Evolutionary conservation across 163 green algal genomes (phyloP), one percentile per base, ranked within the genome.

Genomic region (Chloromonas sp.): DNA sequence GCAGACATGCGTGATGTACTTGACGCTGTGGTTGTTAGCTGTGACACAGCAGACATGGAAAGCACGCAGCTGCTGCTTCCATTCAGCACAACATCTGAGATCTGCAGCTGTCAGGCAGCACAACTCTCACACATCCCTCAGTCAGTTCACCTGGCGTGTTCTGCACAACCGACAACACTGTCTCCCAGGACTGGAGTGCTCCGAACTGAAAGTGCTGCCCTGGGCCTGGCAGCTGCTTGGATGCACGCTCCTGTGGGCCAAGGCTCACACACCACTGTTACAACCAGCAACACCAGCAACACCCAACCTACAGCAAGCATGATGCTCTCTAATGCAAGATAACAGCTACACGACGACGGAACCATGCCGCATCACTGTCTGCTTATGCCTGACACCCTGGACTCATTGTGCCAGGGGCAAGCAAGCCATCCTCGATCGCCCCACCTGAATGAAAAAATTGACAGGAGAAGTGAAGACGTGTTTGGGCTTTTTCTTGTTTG

Each of bases 161-260:
- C 0, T 87, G 2, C 78, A 81, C 36, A 3, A 5, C 1, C 78
- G 5, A 2, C 78, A 62, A 58, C 5, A 82, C 2, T 1, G 58
- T 70, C 5, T 92, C 87, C 90, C 90, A 93, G 1, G 85, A 81
- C n/a, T 88, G 87, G 15, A 93, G 83, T 1, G 90, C 90, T 14
- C 90, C 90, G 70, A 93, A 93, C 79, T 82, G 36, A 60, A 92
- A 93, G 83, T 93, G 90, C 87, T 93, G 90, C 0, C 90, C 90
- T 14, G 90, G 89, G 57, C 90, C 90, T 8, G 90, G 90, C 60
- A 93, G 89, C 89, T 90, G 85, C 89, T 93, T 93, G 58, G 87
- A 92, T 3, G 89, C 90, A 57, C 90, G 90, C 89, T 93, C 90
- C 90, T 93, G 85, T 36, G 36, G 36, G 36, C 36, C 36, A 36